phyloP scores from a whole-genome alignment of 768 basidiomycete species.

The Omphalotus guepiniiformis region DNA sequence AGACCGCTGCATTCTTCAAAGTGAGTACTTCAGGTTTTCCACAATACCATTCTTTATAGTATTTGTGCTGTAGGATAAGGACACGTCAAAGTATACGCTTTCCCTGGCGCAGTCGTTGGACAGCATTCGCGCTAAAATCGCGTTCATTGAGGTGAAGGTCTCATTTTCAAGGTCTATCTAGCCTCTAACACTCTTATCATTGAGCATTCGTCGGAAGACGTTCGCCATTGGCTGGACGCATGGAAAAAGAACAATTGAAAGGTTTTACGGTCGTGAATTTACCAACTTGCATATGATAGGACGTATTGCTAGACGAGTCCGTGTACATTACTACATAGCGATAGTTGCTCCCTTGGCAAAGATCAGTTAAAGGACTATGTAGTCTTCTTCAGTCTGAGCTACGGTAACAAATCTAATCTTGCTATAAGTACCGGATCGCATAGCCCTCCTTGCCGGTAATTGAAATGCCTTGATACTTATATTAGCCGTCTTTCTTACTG shows the following conservation, averaged over 20 bases:
- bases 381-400: too few relatives aligned
- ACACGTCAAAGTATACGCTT: slow-evolving; percentile 4
- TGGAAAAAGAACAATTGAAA: slow-evolving; percentile 6
- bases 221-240: slow-evolving; percentile 1
- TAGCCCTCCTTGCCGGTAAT: too few relatives aligned
- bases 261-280: too few relatives aligned
- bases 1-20: slow-evolving; percentile 11
- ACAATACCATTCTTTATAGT: not conserved
- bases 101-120: slow-evolving; percentile 3
- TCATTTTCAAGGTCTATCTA: not conserved
- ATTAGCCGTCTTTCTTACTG: too few relatives aligned
- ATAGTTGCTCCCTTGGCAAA: too few relatives aligned
- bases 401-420: too few relatives aligned
- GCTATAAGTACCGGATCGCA: too few relatives aligned
- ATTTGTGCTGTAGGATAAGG: slow-evolving; percentile 4
- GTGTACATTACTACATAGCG: too few relatives aligned
- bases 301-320: too few relatives aligned
- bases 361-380: too few relatives aligned
- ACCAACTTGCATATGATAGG: too few relatives aligned
- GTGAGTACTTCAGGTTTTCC: not conserved
- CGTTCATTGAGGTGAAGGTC: slow-evolving; percentile 3
- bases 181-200: not conserved
- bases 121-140: slow-evolving; percentile 9
- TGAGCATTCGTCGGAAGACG: slow-evolving; percentile 6
- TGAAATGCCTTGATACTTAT: too few relatives aligned